Base-by-base conservation (phyloP, 164 flowering plant genomes). In the Hamamelis virginiana region DNA sequence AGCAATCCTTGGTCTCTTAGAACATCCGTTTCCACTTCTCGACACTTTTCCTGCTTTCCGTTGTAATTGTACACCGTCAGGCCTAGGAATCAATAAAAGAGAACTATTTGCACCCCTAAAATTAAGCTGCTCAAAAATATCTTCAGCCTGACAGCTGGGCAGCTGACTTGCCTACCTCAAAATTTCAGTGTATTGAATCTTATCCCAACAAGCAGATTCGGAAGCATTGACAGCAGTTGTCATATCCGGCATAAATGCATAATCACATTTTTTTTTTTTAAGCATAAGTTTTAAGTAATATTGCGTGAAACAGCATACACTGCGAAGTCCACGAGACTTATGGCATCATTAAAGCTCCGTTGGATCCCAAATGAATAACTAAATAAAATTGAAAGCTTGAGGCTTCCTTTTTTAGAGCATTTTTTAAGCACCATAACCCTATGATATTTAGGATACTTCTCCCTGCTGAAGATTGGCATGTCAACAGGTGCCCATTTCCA, bases 1-100 rank as follows among this genome's bases (percentile, higher is more conserved):
- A 48, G 69, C 71, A 15, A 67, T 44, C 51, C 84, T 69, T 66
- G 75, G 82, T 71, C 84, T 85, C 80, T 87, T 91, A 48, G 78
- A 81, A 81, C 74, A 57, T 64, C 74, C 76, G 69, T 70, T 69
- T 65, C 76, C 70, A 64, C 66, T 83, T 73, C 80, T 84, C 41
- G 80, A 55, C 9, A 72, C 22, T 73, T 82, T 85, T 67, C 72
- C 86, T 26, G 75, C 58, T 70, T 73, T 84, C 33, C 56, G 69
- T 47, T 56, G 81, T 56, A 76, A 65, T n/a, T 74, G 77, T 60
- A 75, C 75, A 69, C 60, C 76, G 58, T 79, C 83, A 59, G 64
- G 45, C 8, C 72, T 76, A n/a, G 86, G 52, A 26, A 19, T 61
- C 22, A 44, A 59, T 47, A 62, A 25, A 15, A 66, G 41, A 64